These are phyloP conservation scores for Ustilago xerochloae DNA, from an alignment of 1,284 basidiomycete species.

Conservation along the genomic window DNA sequence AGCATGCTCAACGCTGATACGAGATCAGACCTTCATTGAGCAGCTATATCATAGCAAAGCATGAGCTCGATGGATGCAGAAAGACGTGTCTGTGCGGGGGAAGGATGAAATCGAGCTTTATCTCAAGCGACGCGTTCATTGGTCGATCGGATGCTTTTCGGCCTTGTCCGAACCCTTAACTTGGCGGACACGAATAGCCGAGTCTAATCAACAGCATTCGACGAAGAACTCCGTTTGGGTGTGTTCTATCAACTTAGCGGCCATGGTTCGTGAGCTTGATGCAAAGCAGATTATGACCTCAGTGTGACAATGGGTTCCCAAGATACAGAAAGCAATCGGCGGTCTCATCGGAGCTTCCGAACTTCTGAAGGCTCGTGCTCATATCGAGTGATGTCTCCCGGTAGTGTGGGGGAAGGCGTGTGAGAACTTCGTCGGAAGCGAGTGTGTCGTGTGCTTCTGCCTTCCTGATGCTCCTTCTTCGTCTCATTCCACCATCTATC, in stretches of 20 bases:
- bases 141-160: conserved; percentile 15
- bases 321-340: too few relatives aligned
- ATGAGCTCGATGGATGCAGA: not conserved
- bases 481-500: not conserved
- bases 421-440: not conserved
- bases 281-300: too few relatives aligned
- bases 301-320: too few relatives aligned
- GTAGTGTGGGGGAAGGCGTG: too few relatives aligned
- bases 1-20: too few relatives aligned
- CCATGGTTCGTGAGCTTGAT: too few relatives aligned
- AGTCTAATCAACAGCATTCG: not conserved
- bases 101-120: too few relatives aligned
- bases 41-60: not conserved
- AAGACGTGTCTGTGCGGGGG: conserved; percentile 11
- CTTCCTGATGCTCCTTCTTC: not conserved
- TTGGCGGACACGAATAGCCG: conserved; percentile 10
- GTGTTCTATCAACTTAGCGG: too few relatives aligned
- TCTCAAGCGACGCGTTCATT: conserved; percentile 24
- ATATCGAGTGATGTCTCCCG: too few relatives aligned
- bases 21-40: not conserved
- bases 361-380: too few relatives aligned
- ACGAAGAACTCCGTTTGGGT: not conserved
- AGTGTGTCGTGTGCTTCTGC: conserved; percentile 14
- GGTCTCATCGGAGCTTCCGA: too few relatives aligned
- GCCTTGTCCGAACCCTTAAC: conserved; percentile 6